phyloP scores from a whole-genome alignment of 2,329 filamentous ascomycete genomes.

The Thielaviopsis musarum region DNA sequence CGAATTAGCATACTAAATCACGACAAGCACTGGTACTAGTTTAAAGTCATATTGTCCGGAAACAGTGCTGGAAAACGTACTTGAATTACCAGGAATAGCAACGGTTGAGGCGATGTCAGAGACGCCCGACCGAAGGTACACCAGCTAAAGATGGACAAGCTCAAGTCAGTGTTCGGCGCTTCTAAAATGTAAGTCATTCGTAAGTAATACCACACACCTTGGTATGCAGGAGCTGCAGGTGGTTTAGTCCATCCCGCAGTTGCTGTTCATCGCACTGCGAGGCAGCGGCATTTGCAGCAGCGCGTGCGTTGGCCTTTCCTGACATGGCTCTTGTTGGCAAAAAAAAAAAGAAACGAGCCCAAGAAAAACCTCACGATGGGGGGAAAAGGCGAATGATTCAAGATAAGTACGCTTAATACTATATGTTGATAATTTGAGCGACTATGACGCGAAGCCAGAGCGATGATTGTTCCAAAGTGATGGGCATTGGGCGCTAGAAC shows the following conservation, averaged over 20 bases:
- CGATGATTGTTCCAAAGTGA: no score
- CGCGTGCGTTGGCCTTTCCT: slow-evolving; percentile 10
- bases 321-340: slow-evolving; percentile 3
- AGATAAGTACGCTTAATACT: neutral
- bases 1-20: neutral
- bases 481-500: no score
- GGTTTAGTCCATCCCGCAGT: slow-evolving; percentile 11
- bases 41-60: neutral
- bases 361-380: neutral
- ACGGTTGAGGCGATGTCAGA: slow-evolving; percentile 10
- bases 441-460: no score
- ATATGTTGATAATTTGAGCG: neutral
- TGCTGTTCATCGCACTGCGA: slow-evolving; percentile 9
- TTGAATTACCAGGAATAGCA: slow-evolving; percentile 3
- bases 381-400: neutral
- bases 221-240: slow-evolving; percentile 10
- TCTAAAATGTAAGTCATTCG: neutral
- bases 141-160: slow-evolving; percentile 1
- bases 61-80: slow-evolving; percentile 1
- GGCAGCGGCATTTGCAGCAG: slow-evolving; percentile 4
- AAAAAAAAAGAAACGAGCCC: neutral
- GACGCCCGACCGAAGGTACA: slow-evolving; percentile 11
- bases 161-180: neutral
- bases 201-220: slow-evolving; percentile 8
- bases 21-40: neutral